A percentile compares a stretch with the other conserved stretches of the same genome.
These are phyloP conservation scores for Diaporthe batatas DNA, from an alignment of 2,329 filamentous ascomycete species.

Conservation along the genomic window DNA sequence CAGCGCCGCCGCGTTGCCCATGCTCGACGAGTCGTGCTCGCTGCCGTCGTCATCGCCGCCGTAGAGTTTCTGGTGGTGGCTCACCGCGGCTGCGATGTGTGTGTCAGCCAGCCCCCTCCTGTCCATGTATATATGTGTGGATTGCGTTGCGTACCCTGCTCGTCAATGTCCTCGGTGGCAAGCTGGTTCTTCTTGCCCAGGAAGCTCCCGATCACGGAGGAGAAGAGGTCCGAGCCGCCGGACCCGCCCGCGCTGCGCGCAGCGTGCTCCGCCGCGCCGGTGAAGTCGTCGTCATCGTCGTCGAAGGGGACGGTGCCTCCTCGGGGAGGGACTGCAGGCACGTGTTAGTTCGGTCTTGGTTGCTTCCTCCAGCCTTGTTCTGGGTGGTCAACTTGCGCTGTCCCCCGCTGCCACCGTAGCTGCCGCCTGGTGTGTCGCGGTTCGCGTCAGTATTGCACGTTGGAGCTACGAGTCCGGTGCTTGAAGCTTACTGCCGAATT, in stretches of 20 bases:
- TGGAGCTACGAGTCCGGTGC: not conserved
- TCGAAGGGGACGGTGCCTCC: conserved; percentile 52
- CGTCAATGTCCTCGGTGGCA: conserved; percentile 61
- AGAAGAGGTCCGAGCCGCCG: conserved; percentile 63
- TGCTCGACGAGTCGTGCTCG: conserved; percentile 63
- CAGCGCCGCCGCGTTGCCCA: conserved; percentile 82
- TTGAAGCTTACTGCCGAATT: conserved; percentile 39
- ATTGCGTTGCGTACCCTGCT: conserved; percentile 64
- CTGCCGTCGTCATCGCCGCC: conserved; percentile 62
- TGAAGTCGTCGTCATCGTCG: conserved; percentile 61
- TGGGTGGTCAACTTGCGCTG: conserved; percentile 45
- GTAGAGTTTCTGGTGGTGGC: conserved; percentile 83
- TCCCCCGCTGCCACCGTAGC: conserved; percentile 35
- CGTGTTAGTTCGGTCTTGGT: conserved; percentile 13
- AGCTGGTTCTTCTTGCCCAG: conserved; percentile 64
- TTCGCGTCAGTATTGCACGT: not conserved
- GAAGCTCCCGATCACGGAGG: conserved; percentile 61
- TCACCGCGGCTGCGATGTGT: conserved; percentile 76
- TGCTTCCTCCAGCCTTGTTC: not conserved
- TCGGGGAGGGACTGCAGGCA: conserved; percentile 39
- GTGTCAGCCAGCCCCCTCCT: not conserved
- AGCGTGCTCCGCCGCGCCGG: conserved; percentile 62
- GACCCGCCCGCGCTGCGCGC: conserved; percentile 60
- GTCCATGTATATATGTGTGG: not conserved
- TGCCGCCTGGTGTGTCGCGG: conserved; percentile 23